Percentiles rank a stretch among this genome's conserved stretches.
phyloP scores from a whole-genome alignment of 2,329 filamentous ascomycete genomes.

The Cercospora citrullina region DNA sequence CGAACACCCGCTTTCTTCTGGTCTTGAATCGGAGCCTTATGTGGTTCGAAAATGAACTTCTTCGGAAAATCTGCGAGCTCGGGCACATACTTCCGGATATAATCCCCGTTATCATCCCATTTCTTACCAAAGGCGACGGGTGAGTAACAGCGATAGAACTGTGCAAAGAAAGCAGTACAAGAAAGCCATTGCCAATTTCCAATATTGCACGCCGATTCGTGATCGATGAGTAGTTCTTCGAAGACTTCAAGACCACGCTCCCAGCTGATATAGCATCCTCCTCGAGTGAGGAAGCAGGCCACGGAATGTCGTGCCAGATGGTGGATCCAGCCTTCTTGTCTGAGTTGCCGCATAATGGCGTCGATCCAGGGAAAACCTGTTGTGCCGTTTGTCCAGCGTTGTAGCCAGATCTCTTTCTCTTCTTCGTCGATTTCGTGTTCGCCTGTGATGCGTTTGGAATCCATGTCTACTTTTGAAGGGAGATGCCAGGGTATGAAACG shows the following conservation, averaged over 20 bases:
- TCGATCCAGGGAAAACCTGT: conserved; percentile 83
- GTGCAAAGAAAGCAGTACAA: conserved; percentile 72
- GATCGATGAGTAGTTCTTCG: conserved; percentile 72
- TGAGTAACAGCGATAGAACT: conserved; percentile 64
- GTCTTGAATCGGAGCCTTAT: conserved; percentile 68
- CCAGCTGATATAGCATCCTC: conserved; percentile 77
- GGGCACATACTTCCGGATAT: conserved; percentile 66
- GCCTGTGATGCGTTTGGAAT: conserved; percentile 54
- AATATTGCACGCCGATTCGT: conserved; percentile 70
- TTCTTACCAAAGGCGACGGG: conserved; percentile 73
- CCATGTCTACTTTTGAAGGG: conserved; percentile 59
- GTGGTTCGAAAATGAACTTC: conserved; percentile 78
- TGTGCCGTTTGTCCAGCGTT: conserved; percentile 65
- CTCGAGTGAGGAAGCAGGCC: conserved; percentile 76
- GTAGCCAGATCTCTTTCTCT: conserved; percentile 65
- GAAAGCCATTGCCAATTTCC: conserved; percentile 79
- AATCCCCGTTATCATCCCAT: conserved; percentile 68
- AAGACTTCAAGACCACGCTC: conserved; percentile 77
- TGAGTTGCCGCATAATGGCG: conserved; percentile 73
- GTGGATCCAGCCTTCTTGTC: conserved; percentile 74
- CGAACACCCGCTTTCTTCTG: conserved; percentile 68
- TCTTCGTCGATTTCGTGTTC: conserved; percentile 64
- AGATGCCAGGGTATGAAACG: conserved; percentile 81
- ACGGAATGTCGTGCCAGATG: conserved; percentile 76
- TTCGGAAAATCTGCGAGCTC: conserved; percentile 51